Base-by-base conservation (phyloP, 2,329 filamentous ascomycete species). In the Penicillium decumbens region DNA sequence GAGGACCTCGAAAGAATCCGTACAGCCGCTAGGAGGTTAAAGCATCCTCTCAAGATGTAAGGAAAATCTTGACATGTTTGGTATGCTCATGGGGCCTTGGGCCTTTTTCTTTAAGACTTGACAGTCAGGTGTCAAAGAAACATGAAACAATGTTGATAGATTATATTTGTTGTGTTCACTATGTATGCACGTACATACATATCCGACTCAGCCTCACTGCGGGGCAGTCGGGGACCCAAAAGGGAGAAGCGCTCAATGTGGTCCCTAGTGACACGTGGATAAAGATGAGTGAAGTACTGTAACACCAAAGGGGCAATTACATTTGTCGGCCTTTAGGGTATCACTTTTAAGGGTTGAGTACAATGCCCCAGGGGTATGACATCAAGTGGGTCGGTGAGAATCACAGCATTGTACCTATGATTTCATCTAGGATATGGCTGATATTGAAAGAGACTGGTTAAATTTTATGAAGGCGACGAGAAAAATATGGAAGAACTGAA, bases 361-460 rank as follows among this genome's bases (percentile, higher is more conserved):
- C 15, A 10, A 35, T n/a, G 41, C 23, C 28, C 18, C 28, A 33
- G 29, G 27, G 20, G 45, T 55, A 57, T 57, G 54, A 55, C 54
- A 57, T 57, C 54, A 57, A 55, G 54, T 57, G 54, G 52, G 54
- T 50, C 52, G 28, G 27, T 49, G 41, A 49, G 47, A 49, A 49
- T 49, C 41, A 45, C 37, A 15, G 23, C 38, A 13, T 35, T 23
- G 15, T 13, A 9, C 20, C 23, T 23, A 28, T 12, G 12, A 32
- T 39, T 25, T 23, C 12, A 35, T 45, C 10, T 23, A 23, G 5
- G 29, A 15, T 37, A 37, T 20, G 33, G 33, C 33, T 37, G 9
- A 20, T 37, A 9, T 12, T 37, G 18, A 12, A 37, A 5, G 1
- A 9, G 15, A 37, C 8, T 2, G 10, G 33, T n/a, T 18, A 20